Percentiles rank a stretch among this genome's conserved stretches.
Conservation (phyloP, 495 filamentous ascomycete genomes). For the Astrothelium subdiscretum region DNA sequence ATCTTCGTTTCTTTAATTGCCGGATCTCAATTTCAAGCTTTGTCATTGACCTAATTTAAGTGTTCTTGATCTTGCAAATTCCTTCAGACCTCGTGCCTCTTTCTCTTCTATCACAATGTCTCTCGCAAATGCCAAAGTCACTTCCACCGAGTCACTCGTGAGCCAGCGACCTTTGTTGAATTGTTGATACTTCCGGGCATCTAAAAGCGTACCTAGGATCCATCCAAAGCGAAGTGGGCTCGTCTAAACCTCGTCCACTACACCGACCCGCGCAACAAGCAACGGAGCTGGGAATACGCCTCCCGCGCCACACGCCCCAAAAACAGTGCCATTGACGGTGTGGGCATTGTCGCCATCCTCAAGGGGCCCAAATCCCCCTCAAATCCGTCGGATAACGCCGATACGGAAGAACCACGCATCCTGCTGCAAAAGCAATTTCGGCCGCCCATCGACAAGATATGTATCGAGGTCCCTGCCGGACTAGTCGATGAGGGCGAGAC, state of each 20-base stretch:
- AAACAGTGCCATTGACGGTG: conserved; percentile 63
- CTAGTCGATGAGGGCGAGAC: conserved; percentile 75
- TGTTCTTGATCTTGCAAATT: no score
- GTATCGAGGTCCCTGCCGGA: conserved; percentile 78
- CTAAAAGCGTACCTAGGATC: not conserved
- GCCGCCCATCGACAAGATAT: conserved; percentile 65
- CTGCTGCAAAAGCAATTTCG: conserved; percentile 80
- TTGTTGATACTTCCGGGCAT: not conserved
- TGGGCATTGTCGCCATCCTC: conserved; percentile 81
- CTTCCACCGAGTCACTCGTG: not conserved
- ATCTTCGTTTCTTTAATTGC: no score
- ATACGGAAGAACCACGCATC: conserved; percentile 25
- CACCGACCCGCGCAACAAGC: conserved; percentile 11
- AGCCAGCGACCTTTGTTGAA: not conserved
- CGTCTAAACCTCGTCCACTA: not conserved
- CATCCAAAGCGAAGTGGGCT: not conserved
- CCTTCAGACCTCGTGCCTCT: no score
- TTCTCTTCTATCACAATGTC: not conserved
- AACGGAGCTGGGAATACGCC: conserved; percentile 43
- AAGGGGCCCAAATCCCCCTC: conserved; percentile 53
- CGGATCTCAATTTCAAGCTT: no score
- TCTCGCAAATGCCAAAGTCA: not conserved
- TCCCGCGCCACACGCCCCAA: conserved; percentile 40
- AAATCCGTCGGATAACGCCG: not conserved
- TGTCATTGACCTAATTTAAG: no score